These are phyloP conservation scores for Trichoderma simmonsii DNA, from an alignment of 2,329 filamentous ascomycete genomes.

Conservation along the genomic window DNA sequence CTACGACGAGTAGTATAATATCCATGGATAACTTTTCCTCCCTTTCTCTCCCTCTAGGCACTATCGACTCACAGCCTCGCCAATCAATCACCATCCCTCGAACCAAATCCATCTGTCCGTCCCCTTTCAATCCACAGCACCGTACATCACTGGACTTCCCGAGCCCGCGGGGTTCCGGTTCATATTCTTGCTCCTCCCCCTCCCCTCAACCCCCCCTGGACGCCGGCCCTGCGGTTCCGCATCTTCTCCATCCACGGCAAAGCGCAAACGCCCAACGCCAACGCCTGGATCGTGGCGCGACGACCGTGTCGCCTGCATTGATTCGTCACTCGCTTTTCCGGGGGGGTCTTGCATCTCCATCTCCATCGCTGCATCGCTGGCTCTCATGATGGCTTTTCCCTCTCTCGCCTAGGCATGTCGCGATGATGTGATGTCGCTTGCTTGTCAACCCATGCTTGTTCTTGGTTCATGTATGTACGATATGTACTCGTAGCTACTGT, in stretches of 20 bases:
- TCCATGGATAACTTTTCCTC: no score
- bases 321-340: not conserved
- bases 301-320: not conserved
- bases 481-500: not conserved
- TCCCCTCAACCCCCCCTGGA: not conserved
- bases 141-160: slow-evolving; percentile 4
- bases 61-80: not conserved
- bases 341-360: not conserved
- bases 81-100: not conserved
- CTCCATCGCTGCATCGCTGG: not conserved
- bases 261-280: not conserved
- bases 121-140: not conserved
- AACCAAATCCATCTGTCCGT: not conserved
- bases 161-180: not conserved
- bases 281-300: not conserved
- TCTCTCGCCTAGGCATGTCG: not conserved
- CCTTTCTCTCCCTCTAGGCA: not conserved
- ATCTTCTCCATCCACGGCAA: not conserved
- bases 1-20: not conserved
- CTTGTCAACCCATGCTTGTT: not conserved
- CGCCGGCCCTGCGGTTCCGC: slow-evolving; percentile 5
- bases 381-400: not conserved
- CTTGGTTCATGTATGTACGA: not conserved
- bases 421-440: slow-evolving; percentile 13
- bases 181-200: not conserved